phyloP scores from a whole-genome alignment of 805 yeast species.

The Priceomyces melissophilus region DNA sequence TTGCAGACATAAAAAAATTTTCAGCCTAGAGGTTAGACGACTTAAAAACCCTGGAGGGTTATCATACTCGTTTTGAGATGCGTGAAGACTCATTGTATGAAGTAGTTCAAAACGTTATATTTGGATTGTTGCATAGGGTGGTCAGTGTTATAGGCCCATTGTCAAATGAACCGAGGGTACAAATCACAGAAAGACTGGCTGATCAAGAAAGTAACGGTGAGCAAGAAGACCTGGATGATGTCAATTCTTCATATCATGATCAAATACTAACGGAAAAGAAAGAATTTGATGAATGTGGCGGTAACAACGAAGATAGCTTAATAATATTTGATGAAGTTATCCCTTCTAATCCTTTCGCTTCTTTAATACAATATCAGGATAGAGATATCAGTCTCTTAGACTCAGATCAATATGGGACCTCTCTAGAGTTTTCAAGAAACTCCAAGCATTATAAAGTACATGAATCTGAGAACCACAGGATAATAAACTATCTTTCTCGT shows the following conservation, averaged over 20 bases:
- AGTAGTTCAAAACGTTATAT: too few relatives aligned
- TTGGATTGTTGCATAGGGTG: too few relatives aligned
- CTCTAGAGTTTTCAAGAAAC: slow-evolving; percentile 1
- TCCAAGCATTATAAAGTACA: neutral
- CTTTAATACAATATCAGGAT: neutral
- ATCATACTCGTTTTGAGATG: too few relatives aligned
- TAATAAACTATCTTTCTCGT: neutral
- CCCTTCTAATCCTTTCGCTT: slow-evolving; percentile 1
- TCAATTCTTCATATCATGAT: neutral
- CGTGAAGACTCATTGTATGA: too few relatives aligned
- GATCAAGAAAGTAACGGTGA: neutral
- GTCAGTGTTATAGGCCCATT: too few relatives aligned
- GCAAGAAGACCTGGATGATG: neutral
- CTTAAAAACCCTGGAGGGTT: too few relatives aligned
- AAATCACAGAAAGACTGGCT: too few relatives aligned
- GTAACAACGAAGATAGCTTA: slow-evolving; percentile 6
- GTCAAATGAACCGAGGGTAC: too few relatives aligned
- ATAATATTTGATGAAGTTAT: slow-evolving; percentile 3
- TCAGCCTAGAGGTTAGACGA: too few relatives aligned
- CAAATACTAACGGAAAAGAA: neutral
- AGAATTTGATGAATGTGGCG: neutral
- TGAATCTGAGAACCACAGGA: neutral
- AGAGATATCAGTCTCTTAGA: neutral
- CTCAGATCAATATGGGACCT: slow-evolving; percentile 8
- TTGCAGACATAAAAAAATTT: too few relatives aligned